Base-by-base conservation (phyloP, 2,329 filamentous ascomycete species). In the Chrysoporthe austroafricana region DNA sequence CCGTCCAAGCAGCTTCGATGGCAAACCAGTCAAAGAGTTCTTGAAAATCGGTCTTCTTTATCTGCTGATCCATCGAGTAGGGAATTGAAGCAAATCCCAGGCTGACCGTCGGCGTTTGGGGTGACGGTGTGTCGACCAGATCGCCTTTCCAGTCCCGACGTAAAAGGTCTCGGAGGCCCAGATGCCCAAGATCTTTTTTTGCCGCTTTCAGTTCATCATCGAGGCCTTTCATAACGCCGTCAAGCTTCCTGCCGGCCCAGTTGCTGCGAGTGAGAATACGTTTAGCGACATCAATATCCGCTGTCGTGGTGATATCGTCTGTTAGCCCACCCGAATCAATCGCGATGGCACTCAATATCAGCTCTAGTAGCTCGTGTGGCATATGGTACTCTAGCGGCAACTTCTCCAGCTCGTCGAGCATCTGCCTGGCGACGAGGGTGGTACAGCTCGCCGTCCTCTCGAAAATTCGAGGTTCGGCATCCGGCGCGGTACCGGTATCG, bases 21-120 rank as follows among this genome's bases (percentile, higher is more conserved):
- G 81, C 81, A 66, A 83, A 83, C 81, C 81, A 83, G 71, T 83
- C 77, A 60, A 83, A 83, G 5, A 83, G 77, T 70, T 81, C 81
- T 58, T 77, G 74, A 66, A 82, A 83, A 39, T 82, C 80, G 0
- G 81, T 83, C 71, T 80, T 81, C 11, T 75, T 70, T 64, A 83
- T 82, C 68, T 82, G 81, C 60, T 80, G 76, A 43, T 82, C 81
- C 72, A 83, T 75, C 1, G 79, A 81, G 74, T 79, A 82, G 0
- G 81, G 81, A 56, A 83, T 79, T 0, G 79, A 82, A 0, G 80
- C 78, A 69, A 83, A 82, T 18, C 81, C 81, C 0, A 83, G 78
- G 70, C 76, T 81, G 62, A 83, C 79, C 4, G 80, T 82, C 0
- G 81, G 81, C 1, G 80, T 83, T 46, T 76, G 79, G 4, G 80